Conservation (phyloP, 306 rosid genomes). For the Carpinus viminea region DNA sequence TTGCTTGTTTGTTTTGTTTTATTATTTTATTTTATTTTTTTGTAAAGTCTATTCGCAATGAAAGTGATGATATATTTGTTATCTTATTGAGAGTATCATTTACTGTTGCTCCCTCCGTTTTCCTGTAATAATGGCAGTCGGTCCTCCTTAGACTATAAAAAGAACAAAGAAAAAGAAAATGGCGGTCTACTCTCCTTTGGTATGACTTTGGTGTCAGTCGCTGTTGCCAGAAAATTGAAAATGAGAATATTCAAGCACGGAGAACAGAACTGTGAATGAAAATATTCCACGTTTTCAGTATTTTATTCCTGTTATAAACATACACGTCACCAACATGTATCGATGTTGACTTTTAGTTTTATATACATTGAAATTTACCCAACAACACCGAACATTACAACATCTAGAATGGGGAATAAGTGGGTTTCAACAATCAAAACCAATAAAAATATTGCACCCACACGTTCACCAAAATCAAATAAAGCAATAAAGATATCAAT, state of each 20-base stretch:
- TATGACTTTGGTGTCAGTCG: background rate
- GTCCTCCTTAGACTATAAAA: conserved; percentile 7
- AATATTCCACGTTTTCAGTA: background rate
- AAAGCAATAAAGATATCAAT: no score
- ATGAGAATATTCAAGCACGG: background rate
- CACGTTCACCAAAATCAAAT: no score
- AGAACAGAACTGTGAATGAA: background rate
- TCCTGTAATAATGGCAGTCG: conserved; percentile 12
- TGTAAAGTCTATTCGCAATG: conserved; percentile 23
- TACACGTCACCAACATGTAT: background rate
- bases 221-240: background rate
- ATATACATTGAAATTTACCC: no score
- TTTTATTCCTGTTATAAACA: background rate
- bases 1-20: background rate
- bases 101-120: background rate
- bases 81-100: background rate
- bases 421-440: no score
- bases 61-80: background rate
- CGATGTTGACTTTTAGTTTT: no score
- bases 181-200: conserved; percentile 10
- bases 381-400: no score
- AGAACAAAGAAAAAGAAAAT: background rate
- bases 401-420: no score
- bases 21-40: background rate
- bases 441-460: no score